Percentiles rank a stretch among this genome's conserved stretches.
Evolutionary conservation across 2,329 filamentous ascomycete species (phyloP).

Genomic region (Aspergillus sp.): DNA sequence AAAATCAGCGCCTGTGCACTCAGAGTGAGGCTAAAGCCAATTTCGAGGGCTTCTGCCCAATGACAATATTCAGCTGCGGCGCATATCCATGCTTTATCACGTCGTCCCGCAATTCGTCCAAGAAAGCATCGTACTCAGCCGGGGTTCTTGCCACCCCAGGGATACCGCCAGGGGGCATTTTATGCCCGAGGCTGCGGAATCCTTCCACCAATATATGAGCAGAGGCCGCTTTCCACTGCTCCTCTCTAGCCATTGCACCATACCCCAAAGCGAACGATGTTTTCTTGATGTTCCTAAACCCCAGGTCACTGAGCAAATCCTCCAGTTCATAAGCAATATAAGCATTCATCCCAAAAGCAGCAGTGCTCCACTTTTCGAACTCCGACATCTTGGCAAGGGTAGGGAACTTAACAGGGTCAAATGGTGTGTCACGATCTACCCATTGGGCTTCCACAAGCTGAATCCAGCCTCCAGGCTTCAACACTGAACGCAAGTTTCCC

Average conservation of each 20-base stretch:
- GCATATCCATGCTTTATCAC: slow-evolving; percentile 16
- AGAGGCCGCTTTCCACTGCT: slow-evolving; percentile 5
- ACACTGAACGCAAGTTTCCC: slow-evolving; percentile 2
- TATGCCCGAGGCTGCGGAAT: slow-evolving; percentile 15
- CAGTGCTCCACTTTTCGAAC: slow-evolving; percentile 13
- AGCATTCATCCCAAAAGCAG: slow-evolving; percentile 14
- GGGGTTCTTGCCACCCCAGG: slow-evolving; percentile 14
- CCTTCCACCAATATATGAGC: slow-evolving; percentile 12
- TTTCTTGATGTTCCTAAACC: slow-evolving; percentile 11
- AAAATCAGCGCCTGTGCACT: too few relatives aligned
- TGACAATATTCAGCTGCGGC: slow-evolving; percentile 12
- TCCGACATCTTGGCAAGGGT: slow-evolving; percentile 12
- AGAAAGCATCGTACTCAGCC: slow-evolving; percentile 11
- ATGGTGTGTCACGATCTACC: slow-evolving; percentile 7
- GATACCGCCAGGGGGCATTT: slow-evolving; percentile 17
- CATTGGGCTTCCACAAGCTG: slow-evolving; percentile 17
- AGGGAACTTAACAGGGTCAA: not conserved
- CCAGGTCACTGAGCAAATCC: slow-evolving; percentile 2
- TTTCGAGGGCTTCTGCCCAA: slow-evolving; percentile 9
- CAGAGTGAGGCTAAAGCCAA: too few relatives aligned
- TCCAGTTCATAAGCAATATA: slow-evolving; percentile 14
- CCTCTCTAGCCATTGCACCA: slow-evolving; percentile 7
- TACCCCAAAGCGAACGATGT: slow-evolving; percentile 12
- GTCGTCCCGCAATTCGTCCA: slow-evolving; percentile 13
- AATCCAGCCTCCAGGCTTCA: slow-evolving; percentile 13